phyloP scores from a whole-genome alignment of 2,329 filamentous ascomycete species.

The Pezicula neosporulosa region DNA sequence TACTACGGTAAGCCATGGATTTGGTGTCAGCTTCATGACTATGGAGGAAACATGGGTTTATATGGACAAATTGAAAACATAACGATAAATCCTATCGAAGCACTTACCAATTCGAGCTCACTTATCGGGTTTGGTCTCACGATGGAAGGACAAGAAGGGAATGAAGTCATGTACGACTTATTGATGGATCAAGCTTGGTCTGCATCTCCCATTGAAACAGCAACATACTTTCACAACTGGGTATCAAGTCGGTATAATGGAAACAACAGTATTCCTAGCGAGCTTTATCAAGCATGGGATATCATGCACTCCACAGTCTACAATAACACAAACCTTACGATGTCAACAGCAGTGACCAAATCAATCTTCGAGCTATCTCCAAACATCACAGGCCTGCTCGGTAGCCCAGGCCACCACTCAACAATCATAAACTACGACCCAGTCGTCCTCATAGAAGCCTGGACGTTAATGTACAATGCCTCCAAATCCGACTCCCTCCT shows the following conservation, averaged over 20 bases:
- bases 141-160: slow-evolving; percentile 48
- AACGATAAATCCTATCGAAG: slow-evolving; percentile 42
- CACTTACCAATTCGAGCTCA: slow-evolving; percentile 35
- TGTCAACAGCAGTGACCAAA: slow-evolving; percentile 36
- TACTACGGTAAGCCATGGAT: slow-evolving; percentile 52
- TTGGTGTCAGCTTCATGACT: slow-evolving; percentile 50
- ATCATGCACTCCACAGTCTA: slow-evolving; percentile 40
- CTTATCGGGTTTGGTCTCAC: slow-evolving; percentile 46
- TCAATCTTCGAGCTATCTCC: slow-evolving; percentile 43
- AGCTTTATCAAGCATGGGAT: slow-evolving; percentile 43
- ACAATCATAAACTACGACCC: slow-evolving; percentile 41
- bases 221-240: slow-evolving; percentile 43
- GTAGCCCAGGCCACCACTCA: slow-evolving; percentile 36
- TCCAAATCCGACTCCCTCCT: slow-evolving; percentile 27
- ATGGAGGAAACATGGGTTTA: slow-evolving; percentile 45
- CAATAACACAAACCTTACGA: slow-evolving; percentile 43
- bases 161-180: slow-evolving; percentile 48
- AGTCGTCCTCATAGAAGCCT: slow-evolving; percentile 32
- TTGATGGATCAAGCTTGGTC: slow-evolving; percentile 50
- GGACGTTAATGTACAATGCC: slow-evolving; percentile 35
- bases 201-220: slow-evolving; percentile 36
- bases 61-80: slow-evolving; percentile 48
- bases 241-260: slow-evolving; percentile 37
- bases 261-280: slow-evolving; percentile 20
- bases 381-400: slow-evolving; percentile 35